Evolutionary conservation across 768 basidiomycete species (phyloP).

Genomic region (Tubosaeta sp.): DNA sequence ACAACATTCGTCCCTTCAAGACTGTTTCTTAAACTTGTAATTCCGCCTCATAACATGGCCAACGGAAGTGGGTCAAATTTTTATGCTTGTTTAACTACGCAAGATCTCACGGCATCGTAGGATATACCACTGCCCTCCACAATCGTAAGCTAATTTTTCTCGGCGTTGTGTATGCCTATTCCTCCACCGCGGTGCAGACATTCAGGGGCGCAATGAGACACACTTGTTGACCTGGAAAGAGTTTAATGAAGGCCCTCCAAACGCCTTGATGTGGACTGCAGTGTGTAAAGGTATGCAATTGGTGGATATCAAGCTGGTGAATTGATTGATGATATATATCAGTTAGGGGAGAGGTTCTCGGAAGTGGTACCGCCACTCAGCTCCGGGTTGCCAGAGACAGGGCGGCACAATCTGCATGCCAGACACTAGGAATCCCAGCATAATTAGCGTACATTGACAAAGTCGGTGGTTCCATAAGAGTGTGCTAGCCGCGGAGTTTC

Average conservation of each 20-base stretch:
- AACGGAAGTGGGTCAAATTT: conserved; percentile 16
- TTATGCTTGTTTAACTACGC: background rate
- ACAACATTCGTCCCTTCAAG: background rate
- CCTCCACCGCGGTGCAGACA: conserved; percentile 25
- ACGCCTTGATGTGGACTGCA: conserved; percentile 47
- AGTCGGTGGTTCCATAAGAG: no score
- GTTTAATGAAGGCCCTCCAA: conserved; percentile 36
- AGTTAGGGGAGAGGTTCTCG: conserved; percentile 49
- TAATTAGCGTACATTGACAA: no score
- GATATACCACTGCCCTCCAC: conserved; percentile 34
- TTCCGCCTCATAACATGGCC: conserved; percentile 12
- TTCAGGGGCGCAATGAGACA: conserved; percentile 30
- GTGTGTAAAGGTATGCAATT: conserved; percentile 50
- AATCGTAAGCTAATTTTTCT: conserved; percentile 38
- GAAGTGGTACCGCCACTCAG: conserved; percentile 40
- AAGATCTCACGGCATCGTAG: conserved; percentile 23
- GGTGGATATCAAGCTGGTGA: background rate
- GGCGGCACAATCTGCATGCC: conserved; percentile 44
- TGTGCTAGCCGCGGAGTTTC: conserved; percentile 26
- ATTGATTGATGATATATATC: conserved; percentile 1
- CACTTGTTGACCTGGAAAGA: conserved; percentile 42
- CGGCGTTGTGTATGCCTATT: background rate
- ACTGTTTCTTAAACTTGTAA: background rate
- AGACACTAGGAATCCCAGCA: conserved; percentile 23
- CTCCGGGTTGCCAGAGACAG: conserved; percentile 46